Conservation (phyloP, 345 rosid species). For the Angophora floribunda region DNA sequence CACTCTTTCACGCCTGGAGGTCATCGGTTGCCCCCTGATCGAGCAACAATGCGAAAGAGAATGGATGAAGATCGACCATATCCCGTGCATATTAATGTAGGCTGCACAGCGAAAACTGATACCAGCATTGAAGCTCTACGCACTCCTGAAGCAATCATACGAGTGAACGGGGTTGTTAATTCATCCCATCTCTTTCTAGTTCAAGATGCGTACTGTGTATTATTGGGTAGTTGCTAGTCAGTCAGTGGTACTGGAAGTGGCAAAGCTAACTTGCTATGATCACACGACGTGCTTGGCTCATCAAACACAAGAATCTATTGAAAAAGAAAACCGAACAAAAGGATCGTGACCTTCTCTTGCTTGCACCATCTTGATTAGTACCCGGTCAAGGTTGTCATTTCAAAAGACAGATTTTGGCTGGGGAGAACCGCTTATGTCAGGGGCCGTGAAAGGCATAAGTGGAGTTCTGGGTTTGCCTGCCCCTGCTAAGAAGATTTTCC, state of each 20-base stretch:
- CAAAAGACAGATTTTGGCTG: slow-evolving; percentile 75
- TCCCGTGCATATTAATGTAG: not conserved
- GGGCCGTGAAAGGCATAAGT: slow-evolving; percentile 71
- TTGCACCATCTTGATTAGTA: slow-evolving; percentile 66
- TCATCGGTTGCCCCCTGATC: not conserved
- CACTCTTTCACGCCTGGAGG: not conserved
- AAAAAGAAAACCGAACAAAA: slow-evolving; percentile 9
- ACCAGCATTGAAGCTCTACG: not conserved
- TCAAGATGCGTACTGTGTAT: not conserved
- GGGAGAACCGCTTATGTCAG: slow-evolving; percentile 77
- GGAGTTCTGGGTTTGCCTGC: slow-evolving; percentile 78
- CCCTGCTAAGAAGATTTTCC: slow-evolving; percentile 63
- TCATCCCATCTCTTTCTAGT: not conserved
- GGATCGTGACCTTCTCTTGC: slow-evolving; percentile 69
- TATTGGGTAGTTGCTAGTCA: not conserved
- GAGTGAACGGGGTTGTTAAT: not conserved
- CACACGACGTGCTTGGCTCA: not conserved
- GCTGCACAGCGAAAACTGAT: not conserved
- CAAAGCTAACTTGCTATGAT: not conserved
- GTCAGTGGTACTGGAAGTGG: not conserved
- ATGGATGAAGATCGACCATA: slow-evolving; percentile 1
- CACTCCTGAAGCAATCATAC: not conserved
- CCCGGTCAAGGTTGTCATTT: slow-evolving; percentile 72
- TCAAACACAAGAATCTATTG: not conserved
- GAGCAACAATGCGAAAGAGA: not conserved